Conservation (phyloP, 129 eudicot genomes). For the Glebionis coronaria region DNA sequence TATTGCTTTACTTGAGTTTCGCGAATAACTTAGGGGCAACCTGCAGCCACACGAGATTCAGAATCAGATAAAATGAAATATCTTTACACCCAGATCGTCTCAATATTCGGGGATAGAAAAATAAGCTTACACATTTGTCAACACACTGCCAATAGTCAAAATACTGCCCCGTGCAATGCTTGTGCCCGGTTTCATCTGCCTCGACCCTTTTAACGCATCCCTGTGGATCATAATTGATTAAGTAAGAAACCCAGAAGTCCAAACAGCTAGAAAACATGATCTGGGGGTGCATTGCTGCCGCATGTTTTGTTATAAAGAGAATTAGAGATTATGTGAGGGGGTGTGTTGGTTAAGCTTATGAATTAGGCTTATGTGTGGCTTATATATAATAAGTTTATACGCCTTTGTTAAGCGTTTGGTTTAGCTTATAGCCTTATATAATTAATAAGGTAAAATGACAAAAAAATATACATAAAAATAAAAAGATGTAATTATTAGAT, state of each 20-base stretch:
- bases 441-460: too few species aligned
- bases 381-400: too few species aligned
- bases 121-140: constrained; percentile 69
- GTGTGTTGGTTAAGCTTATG: too few species aligned
- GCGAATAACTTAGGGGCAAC: constrained; percentile 63
- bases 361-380: too few species aligned
- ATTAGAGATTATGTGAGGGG: too few species aligned
- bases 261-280: neutral
- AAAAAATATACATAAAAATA: too few species aligned
- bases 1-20: constrained; percentile 46
- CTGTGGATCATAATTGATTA: constrained; percentile 29
- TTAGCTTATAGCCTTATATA: too few species aligned
- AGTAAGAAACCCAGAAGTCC: neutral
- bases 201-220: constrained; percentile 69
- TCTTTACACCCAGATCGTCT: neutral
- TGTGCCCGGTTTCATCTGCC: constrained; percentile 79
- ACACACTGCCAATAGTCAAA: constrained; percentile 87
- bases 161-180: constrained; percentile 86
- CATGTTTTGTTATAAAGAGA: too few species aligned
- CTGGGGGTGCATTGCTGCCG: neutral
- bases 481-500: too few species aligned
- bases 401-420: too few species aligned
- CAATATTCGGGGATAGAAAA: neutral
- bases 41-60: constrained; percentile 29
- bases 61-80: constrained; percentile 3